Base-by-base conservation (phyloP, 148 eudicot genomes). In the Silene latifolia region DNA sequence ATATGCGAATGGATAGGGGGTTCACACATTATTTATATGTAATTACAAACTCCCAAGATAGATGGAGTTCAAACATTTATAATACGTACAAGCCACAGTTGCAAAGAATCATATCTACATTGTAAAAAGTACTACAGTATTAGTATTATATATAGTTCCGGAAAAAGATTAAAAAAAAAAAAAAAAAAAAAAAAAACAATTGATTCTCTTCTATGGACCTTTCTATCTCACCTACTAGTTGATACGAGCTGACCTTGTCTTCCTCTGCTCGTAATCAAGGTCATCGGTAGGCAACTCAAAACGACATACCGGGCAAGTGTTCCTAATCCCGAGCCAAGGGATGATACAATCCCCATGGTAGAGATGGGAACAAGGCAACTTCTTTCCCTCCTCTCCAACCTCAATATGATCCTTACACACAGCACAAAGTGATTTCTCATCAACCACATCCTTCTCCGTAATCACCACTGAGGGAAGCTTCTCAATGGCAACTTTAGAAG, bases 231-330 rank as follows among this genome's bases (percentile, higher is more conserved):
- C 35, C 29, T 24, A 7, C 83, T 74, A 83, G 5, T 17, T 54
- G 1, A 48, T 63, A 65, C 72, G 86, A 60, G 67, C 84, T 72
- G 81, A 81, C 64, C 78, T 80, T 17, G 24, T 29, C 86, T 80
- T 85, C 83, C 86, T 85, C 25, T 75, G 78, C 85, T 90, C 96
- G 69, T 90, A 88, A 69, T 85, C 90, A 79, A 84, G 82, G 73
- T 90, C 89, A 78, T 90, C 96, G 0, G 96, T 90, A 20, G 89
- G 90, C 86, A 90, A 77, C 71, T 90, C 92, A 68, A 79, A 78
- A 4, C 92, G 87, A 80, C 96, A 90, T 10, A 90, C 89, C 61
- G 96, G 96, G 62, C 96, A 90, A 1, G 96, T 87, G 64, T 90
- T 90, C 73, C 96, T 69, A 32, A 90, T 90, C 15, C 82, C 80